phyloP scores from a whole-genome alignment of 2,329 filamentous ascomycete species.

The Sporothrix mexicana region DNA sequence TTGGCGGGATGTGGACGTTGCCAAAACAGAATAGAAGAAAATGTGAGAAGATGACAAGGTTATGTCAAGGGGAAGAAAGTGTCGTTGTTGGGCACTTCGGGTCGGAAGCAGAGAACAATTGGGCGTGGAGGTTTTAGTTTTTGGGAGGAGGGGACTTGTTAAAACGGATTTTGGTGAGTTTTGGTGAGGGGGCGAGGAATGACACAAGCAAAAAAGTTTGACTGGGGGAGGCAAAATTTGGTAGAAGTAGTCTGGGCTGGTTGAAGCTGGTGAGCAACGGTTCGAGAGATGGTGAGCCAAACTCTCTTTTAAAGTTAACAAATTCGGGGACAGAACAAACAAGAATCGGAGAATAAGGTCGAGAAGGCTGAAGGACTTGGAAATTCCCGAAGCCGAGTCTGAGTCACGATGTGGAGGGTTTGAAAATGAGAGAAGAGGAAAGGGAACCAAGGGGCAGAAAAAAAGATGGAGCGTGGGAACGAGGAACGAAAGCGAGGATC shows the following conservation, averaged over 20 bases:
- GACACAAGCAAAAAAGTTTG: slow-evolving; percentile 16
- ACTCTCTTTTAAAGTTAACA: slow-evolving; percentile 4
- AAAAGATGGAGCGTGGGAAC: background rate
- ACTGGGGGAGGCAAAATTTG: slow-evolving; percentile 14
- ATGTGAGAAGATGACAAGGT: background rate
- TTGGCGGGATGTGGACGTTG: slow-evolving; percentile 26
- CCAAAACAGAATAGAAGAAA: slow-evolving; percentile 5
- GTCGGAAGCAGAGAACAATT: background rate
- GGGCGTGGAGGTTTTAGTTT: background rate
- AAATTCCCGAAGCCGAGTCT: slow-evolving; percentile 26
- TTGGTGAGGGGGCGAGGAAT: slow-evolving; percentile 21
- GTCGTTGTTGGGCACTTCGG: background rate
- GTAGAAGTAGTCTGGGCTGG: background rate
- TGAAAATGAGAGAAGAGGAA: background rate
- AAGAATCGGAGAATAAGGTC: background rate
- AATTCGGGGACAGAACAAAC: background rate
- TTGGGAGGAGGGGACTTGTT: background rate
- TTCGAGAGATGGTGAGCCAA: background rate
- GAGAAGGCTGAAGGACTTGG: slow-evolving; percentile 12
- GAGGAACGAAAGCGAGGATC: slow-evolving; percentile 15
- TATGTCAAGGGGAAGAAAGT: slow-evolving; percentile 9
- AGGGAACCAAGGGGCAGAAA: background rate
- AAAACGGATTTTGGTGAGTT: too few relatives aligned
- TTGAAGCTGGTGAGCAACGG: slow-evolving; percentile 18
- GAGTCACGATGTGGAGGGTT: slow-evolving; percentile 28